phyloP scores from a whole-genome alignment of 1,139 yeast species.

The Saccharomycopsis hybrid region DNA sequence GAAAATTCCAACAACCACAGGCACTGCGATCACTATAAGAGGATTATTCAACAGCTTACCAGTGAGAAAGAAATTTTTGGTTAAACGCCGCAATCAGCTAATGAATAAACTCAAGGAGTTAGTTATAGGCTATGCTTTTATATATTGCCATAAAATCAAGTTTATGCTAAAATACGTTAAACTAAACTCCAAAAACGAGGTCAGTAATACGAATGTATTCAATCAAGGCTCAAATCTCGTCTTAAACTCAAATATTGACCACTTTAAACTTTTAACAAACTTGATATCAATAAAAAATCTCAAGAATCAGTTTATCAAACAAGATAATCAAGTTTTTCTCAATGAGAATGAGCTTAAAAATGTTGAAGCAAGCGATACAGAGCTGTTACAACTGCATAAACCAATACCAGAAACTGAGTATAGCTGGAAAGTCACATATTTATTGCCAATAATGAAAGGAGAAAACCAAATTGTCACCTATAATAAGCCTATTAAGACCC shows the following conservation, averaged over 20 bases:
- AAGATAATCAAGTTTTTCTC: not conserved
- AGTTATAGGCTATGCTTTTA: conserved; percentile 28
- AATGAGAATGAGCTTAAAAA: not conserved
- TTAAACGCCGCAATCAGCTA: conserved; percentile 26
- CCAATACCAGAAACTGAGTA: not conserved
- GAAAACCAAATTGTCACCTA: conserved; percentile 24
- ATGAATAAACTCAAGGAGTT: conserved; percentile 28
- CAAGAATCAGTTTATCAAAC: not conserved
- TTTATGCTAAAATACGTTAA: conserved; percentile 28
- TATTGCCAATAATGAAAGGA: conserved; percentile 31
- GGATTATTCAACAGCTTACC: conserved; percentile 32
- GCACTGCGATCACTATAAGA: conserved; percentile 33
- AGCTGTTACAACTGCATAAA: not conserved
- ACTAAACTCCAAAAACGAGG: conserved; percentile 16
- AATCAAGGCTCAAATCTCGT: not conserved
- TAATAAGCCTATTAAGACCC: conserved; percentile 25
- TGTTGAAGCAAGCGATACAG: not conserved
- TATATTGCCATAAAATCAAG: conserved; percentile 28
- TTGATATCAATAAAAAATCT: conserved; percentile 17
- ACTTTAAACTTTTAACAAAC: conserved; percentile 16
- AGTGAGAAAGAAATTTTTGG: conserved; percentile 32
- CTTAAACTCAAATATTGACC: conserved; percentile 9
- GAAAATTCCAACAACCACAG: conserved; percentile 29
- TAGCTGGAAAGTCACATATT: conserved; percentile 22
- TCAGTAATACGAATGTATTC: conserved; percentile 3